Conservation (phyloP, 257 asterid species). For the Penstemon newberryi region DNA sequence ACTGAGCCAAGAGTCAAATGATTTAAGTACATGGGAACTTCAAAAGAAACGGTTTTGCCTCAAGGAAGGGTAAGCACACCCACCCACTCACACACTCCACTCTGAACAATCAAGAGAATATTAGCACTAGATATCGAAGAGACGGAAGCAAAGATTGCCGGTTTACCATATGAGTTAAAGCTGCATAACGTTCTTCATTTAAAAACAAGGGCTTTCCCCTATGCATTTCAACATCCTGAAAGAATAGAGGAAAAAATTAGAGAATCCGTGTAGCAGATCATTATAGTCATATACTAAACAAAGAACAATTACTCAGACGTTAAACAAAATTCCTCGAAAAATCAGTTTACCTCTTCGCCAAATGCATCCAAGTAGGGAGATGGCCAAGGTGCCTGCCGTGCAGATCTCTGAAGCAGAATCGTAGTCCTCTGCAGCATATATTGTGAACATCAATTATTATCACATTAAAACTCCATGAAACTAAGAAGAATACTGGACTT, state of each 20-base stretch:
- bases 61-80: not conserved
- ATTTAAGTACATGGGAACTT: not conserved
- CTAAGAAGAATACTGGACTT: conserved; percentile 10
- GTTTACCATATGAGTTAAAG: conserved; percentile 82
- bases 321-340: conserved; percentile 6
- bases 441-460: conserved; percentile 19
- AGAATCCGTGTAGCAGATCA: conserved; percentile 2
- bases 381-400: conserved; percentile 97
- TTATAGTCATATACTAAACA: not conserved
- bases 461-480: conserved; percentile 12
- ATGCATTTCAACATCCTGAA: conserved; percentile 83
- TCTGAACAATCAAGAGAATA: conserved; percentile 14
- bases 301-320: conserved; percentile 8
- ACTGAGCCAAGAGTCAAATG: not conserved
- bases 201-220: conserved; percentile 91
- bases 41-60: not conserved
- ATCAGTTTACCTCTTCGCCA: conserved; percentile 88
- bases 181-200: conserved; percentile 91
- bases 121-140: conserved; percentile 8
- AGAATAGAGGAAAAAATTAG: conserved; percentile 15
- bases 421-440: conserved; percentile 70
- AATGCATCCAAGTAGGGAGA: conserved; percentile 94
- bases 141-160: conserved; percentile 10
- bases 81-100: not conserved
- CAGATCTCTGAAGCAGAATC: conserved; percentile 86